Evolutionary conservation across 1,139 yeast species (phyloP).

Genomic region (Zygosaccharomyces sapae): DNA sequence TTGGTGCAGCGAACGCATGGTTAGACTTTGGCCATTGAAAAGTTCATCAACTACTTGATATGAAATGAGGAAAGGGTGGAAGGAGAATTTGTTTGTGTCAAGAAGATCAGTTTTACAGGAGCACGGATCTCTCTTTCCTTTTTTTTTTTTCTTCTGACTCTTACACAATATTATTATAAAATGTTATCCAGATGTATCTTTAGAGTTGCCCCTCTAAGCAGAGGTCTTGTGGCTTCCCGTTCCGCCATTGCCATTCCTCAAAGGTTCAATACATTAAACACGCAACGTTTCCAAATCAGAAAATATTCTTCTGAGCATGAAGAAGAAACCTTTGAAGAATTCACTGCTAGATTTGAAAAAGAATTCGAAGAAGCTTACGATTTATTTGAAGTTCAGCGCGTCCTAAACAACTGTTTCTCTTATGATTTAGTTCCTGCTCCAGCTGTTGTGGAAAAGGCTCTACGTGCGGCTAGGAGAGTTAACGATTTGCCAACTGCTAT

Average conservation of each 20-base stretch:
- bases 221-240: slow-evolving; percentile 20
- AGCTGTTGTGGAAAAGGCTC: slow-evolving; percentile 89
- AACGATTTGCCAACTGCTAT: slow-evolving; percentile 98
- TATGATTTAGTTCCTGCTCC: slow-evolving; percentile 99
- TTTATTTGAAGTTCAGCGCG: slow-evolving; percentile 91
- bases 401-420: slow-evolving; percentile 93
- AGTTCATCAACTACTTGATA: background rate
- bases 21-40: background rate
- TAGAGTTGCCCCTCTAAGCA: slow-evolving; percentile 26
- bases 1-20: background rate
- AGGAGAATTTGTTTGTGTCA: background rate
- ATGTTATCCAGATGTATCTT: slow-evolving; percentile 35
- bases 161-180: background rate
- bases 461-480: slow-evolving; percentile 97
- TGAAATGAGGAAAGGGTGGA: background rate
- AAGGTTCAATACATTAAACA: slow-evolving; percentile 6
- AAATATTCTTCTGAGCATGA: slow-evolving; percentile 59
- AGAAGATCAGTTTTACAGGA: background rate
- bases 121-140: too few relatives aligned
- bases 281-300: slow-evolving; percentile 42
- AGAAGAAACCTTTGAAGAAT: slow-evolving; percentile 92
- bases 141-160: background rate
- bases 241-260: slow-evolving; percentile 9
- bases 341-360: slow-evolving; percentile 88
- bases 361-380: slow-evolving; percentile 98